Evolutionary conservation across 2,329 filamentous ascomycete genomes (phyloP), one percentile per base, ranked within the genome.

Genomic region (Colletotrichum lindemuthianum): DNA sequence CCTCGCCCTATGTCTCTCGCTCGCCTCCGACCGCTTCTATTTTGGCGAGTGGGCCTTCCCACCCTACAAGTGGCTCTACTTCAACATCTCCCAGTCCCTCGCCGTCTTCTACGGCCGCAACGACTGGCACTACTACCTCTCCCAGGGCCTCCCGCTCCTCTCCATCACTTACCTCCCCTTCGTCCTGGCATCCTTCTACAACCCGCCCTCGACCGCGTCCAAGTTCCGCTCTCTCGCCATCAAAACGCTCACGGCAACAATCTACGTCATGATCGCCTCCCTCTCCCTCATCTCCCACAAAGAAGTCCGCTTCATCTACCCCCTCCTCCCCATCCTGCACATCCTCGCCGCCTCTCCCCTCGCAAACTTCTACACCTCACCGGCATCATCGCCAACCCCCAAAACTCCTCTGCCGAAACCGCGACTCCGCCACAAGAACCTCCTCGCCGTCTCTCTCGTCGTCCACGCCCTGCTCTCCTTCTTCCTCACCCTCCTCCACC

Each of bases 281-380:
- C 84, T 98, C 39, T 97, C 92, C 2, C 73, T 92, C 50, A 92
- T 98, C 69, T 89, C 93, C 1, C 96, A 99, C 80, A 99, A 99
- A 76, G 96, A 99, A 82, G 92, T 97, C 70, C 92, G 96, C 72
- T 99, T 99, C 81, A 92, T 98, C 69, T 97, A 97, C 72, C 95
- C 96, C 1, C 85, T 99, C 15, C 85, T 98, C 2, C 95, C 96
- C 2, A 85, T 90, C n/a, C 84, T 99, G 7, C 92, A 96, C 74
- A 81, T 97, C 67, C 81, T 98, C 43, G 88, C 92, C 2, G 92
- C 93, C 0, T 86, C 88, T 0, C 84, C 88, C 3, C 78, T 92
- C 13, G 81, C 86, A 3, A 76, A 81, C 8, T 93, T 92, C 79
- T 93, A 95, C 75, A 78, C 79, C 8, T 81, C 78, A 33, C 72